Evolutionary conservation across 148 eudicot species (phyloP).

Genomic region (Persicaria maculosa): DNA sequence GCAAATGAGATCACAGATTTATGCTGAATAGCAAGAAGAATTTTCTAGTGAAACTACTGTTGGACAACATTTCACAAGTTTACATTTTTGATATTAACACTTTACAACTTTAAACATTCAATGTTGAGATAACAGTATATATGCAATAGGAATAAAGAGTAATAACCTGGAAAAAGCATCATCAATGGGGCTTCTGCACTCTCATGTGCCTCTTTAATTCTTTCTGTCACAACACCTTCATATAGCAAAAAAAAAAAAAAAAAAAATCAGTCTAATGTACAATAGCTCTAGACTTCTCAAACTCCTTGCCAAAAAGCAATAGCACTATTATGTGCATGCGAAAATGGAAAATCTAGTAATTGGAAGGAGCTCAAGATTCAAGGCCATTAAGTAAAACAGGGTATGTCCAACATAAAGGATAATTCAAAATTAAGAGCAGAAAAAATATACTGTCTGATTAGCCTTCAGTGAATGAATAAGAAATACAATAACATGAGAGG

Average conservation of each 20-base stretch:
- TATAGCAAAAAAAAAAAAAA: background rate
- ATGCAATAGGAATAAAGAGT: background rate
- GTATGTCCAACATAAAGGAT: background rate
- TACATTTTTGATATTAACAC: background rate
- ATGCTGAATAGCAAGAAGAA: background rate
- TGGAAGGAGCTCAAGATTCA: background rate
- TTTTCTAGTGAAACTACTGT: background rate
- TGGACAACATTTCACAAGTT: background rate
- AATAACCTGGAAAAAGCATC: constrained; percentile 93
- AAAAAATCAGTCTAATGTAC: background rate
- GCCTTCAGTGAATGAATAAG: background rate
- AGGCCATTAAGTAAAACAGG: background rate
- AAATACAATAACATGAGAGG: background rate
- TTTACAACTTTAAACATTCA: background rate
- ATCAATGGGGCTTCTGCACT: constrained; percentile 65
- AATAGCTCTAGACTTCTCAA: background rate
- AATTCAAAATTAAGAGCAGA: background rate
- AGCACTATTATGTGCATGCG: background rate
- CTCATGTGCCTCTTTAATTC: constrained; percentile 78
- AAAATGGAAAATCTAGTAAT: background rate
- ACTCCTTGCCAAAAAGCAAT: background rate
- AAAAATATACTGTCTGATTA: background rate
- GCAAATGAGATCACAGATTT: background rate
- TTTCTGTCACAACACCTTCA: constrained; percentile 78
- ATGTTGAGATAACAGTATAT: background rate